Base-by-base conservation (phyloP, 2,329 filamentous ascomycete genomes). In the Plenodomus tracheiphilus region DNA sequence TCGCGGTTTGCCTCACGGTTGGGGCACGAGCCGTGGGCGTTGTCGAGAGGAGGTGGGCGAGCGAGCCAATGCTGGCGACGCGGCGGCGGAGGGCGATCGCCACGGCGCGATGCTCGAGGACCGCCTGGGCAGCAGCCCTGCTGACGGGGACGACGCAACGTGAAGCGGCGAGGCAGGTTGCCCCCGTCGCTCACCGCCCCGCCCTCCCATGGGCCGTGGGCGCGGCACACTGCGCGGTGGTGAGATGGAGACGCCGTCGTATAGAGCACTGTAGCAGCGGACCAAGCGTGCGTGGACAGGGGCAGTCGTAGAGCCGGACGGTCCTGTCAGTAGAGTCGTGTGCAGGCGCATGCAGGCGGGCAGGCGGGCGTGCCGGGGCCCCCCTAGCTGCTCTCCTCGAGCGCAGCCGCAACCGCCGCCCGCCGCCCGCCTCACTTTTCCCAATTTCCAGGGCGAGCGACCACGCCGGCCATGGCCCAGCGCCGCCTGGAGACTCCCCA, bases 381-480 rank as follows among this genome's bases (percentile, higher is more conserved):
- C 46, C 42, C 45, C 54, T 44, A 28, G 44, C 54, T 49, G 55
- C 54, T 65, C 65, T 65, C n/a, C 60, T 62, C 56, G 51, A 51
- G 56, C 40, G 53, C 47, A 51, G 47, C 58, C 58, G 54, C 46
- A 54, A 56, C 49, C 39, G 53, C n/a, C n/a, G n/a, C n/a, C n/a
- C n/a, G n/a, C n/a, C 62, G 56, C 43, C 54, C 64, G 65, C 64
- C 64, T 68, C 64, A 68, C 64, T 67, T 67, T 60, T 57, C 44
- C 28, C 35, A 49, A 61, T 59, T 10, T 54, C 49, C 60, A 66
- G 61, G 64, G 65, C 65, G 65, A 61, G 51, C 59, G 54, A 32
- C 6, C 28, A 32, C 4, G 9, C 28, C 11, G 13, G 22, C 22
- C 22, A 25, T 6, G 6, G 10, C 22, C 22, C 5, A 25, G 22